These are phyloP conservation scores for Tulasnella calospora DNA, from an alignment of 768 basidiomycete genomes.

Conservation along the genomic window DNA sequence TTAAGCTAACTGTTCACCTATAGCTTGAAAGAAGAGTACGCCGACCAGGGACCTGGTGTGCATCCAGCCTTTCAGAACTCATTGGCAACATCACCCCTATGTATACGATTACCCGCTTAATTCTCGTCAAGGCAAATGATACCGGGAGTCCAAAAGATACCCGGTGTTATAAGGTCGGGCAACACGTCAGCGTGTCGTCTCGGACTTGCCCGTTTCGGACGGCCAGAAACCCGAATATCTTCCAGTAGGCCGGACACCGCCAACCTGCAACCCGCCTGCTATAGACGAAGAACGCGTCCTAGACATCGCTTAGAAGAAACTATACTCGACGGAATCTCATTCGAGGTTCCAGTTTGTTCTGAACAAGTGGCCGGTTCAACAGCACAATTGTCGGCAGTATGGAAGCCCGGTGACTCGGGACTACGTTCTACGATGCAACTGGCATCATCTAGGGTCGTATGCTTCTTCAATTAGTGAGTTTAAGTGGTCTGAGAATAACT, in stretches of 20 bases:
- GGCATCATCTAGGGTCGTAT: slow-evolving; percentile 5
- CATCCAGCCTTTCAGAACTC: background rate
- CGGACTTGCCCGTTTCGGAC: slow-evolving; percentile 4
- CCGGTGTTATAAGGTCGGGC: background rate
- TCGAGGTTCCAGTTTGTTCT: background rate
- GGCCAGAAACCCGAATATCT: background rate
- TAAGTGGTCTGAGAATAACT: slow-evolving; percentile 7
- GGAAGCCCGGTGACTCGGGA: slow-evolving; percentile 11
- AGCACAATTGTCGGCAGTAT: slow-evolving; percentile 9
- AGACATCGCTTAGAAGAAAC: background rate
- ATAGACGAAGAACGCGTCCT: background rate
- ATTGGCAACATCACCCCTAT: background rate
- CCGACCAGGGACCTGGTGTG: background rate
- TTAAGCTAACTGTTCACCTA: background rate
- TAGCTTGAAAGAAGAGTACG: background rate
- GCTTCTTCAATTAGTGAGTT: background rate
- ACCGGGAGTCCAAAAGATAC: background rate
- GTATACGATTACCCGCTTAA: background rate
- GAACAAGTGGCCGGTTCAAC: background rate
- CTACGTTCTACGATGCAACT: background rate
- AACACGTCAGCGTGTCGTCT: slow-evolving; percentile 1
- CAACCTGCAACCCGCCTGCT: background rate
- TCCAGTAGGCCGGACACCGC: background rate
- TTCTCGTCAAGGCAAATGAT: background rate
- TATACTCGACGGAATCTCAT: background rate